Evolutionary conservation across 805 yeast genomes (phyloP).

Genomic region (Vanderwaltozyma tropicalis): DNA sequence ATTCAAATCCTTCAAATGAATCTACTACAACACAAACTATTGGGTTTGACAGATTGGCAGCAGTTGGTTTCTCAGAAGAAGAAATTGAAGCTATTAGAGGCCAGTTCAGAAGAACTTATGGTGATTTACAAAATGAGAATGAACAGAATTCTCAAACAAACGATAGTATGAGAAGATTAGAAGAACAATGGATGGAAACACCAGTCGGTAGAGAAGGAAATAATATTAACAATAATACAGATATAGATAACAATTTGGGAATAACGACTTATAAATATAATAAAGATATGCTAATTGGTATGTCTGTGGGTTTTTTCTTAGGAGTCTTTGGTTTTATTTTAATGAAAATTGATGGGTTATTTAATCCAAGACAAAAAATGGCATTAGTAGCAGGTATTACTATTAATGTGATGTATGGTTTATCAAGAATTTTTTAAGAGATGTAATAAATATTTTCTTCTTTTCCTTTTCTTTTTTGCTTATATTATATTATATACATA

Average conservation of each 20-base stretch:
- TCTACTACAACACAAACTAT: constrained; percentile 43
- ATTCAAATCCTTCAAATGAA: constrained; percentile 12
- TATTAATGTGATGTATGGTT: constrained; percentile 58
- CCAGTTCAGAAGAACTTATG: constrained; percentile 67
- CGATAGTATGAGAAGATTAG: constrained; percentile 32
- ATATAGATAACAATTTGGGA: constrained; percentile 32
- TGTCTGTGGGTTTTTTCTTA: constrained; percentile 60
- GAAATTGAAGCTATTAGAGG: constrained; percentile 63
- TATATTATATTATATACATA: neutral
- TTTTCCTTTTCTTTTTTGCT: neutral
- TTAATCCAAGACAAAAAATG: constrained; percentile 53
- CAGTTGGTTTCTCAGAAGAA: constrained; percentile 73
- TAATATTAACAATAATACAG: constrained; percentile 48
- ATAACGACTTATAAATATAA: constrained; percentile 38
- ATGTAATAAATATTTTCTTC: neutral
- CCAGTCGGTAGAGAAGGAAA: constrained; percentile 33
- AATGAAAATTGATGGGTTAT: constrained; percentile 47
- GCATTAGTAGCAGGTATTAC: constrained; percentile 63
- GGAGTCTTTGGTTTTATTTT: constrained; percentile 65
- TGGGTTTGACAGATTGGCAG: constrained; percentile 76
- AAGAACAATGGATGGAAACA: constrained; percentile 82
- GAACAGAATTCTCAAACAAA: constrained; percentile 1
- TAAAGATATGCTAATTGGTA: constrained; percentile 59
- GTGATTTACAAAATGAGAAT: constrained; percentile 28
- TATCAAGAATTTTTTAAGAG: constrained; percentile 15